These are phyloP conservation scores for Sugiyamaella valdiviana DNA, from an alignment of 805 yeast species.

Conservation along the genomic window DNA sequence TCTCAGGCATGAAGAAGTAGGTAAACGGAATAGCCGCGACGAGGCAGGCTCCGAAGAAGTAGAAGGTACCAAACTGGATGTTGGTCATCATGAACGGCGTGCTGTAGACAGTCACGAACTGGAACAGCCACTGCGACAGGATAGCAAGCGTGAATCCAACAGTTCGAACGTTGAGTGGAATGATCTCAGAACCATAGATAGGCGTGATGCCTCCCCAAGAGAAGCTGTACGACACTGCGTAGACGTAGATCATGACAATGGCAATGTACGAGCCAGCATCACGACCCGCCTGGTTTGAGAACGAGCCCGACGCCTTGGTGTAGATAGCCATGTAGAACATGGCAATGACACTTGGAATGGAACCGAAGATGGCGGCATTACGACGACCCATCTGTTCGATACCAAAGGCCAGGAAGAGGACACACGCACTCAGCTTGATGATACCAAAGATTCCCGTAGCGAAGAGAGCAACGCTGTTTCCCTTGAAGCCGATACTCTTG, in stretches of 20 bases:
- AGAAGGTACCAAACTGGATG: conserved; percentile 42
- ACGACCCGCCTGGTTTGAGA: conserved; percentile 23
- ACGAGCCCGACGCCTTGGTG: conserved; percentile 37
- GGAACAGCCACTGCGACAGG: conserved; percentile 30
- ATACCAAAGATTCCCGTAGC: conserved; percentile 51
- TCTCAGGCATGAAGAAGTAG: conserved; percentile 38
- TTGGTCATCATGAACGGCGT: conserved; percentile 40
- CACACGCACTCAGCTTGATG: conserved; percentile 33
- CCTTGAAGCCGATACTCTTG: conserved; percentile 42
- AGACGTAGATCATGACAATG: conserved; percentile 7
- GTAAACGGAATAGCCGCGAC: conserved; percentile 26
- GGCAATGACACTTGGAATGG: conserved; percentile 38
- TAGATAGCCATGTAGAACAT: conserved; percentile 48
- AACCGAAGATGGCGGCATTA: conserved; percentile 35
- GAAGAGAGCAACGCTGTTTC: conserved; percentile 40
- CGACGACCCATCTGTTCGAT: conserved; percentile 46
- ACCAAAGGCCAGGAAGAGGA: conserved; percentile 39
- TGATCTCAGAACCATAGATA: conserved; percentile 7
- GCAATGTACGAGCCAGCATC: conserved; percentile 13
- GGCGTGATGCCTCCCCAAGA: conserved; percentile 12
- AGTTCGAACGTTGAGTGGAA: conserved; percentile 8
- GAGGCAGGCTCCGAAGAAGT: conserved; percentile 34
- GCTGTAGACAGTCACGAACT: conserved; percentile 43
- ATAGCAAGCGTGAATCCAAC: conserved; percentile 8
- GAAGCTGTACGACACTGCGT: conserved; percentile 9